phyloP scores from a whole-genome alignment of 1,139 yeast species.

The Blastobotrys persicus region DNA sequence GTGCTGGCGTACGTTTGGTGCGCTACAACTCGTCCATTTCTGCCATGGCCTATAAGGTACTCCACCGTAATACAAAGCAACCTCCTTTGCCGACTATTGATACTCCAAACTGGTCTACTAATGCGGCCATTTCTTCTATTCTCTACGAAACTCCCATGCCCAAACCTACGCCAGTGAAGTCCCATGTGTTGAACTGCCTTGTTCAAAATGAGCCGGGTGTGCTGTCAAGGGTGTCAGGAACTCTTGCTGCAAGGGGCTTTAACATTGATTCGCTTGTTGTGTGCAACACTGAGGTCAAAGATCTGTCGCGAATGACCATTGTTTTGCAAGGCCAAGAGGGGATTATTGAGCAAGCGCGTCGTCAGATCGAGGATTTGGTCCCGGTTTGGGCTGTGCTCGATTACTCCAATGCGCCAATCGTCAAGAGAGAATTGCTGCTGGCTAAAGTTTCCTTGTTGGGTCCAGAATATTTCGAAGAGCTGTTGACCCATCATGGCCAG shows the following conservation, averaged over 20 bases:
- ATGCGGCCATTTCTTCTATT: slow-evolving; percentile 92
- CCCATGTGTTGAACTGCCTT: slow-evolving; percentile 91
- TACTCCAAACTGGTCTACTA: slow-evolving; percentile 93
- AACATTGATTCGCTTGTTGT: slow-evolving; percentile 96
- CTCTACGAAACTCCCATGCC: slow-evolving; percentile 89
- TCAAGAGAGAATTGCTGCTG: slow-evolving; percentile 82
- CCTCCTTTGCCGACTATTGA: slow-evolving; percentile 95
- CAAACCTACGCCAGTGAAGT: slow-evolving; percentile 44
- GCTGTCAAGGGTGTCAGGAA: slow-evolving; percentile 86
- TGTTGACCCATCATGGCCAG: slow-evolving; percentile 79
- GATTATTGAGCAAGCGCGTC: slow-evolving; percentile 96
- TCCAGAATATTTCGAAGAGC: slow-evolving; percentile 95
- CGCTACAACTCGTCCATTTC: slow-evolving; percentile 60
- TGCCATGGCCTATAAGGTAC: slow-evolving; percentile 89
- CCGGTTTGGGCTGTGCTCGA: slow-evolving; percentile 98
- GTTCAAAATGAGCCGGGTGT: slow-evolving; percentile 99
- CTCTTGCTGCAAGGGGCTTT: slow-evolving; percentile 96
- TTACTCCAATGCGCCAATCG: slow-evolving; percentile 85
- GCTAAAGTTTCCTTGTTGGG: slow-evolving; percentile 93
- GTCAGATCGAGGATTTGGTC: slow-evolving; percentile 95
- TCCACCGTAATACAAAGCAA: slow-evolving; percentile 75
- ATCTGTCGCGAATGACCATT: slow-evolving; percentile 94
- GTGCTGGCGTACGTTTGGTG: background rate
- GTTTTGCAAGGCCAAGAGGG: slow-evolving; percentile 94
- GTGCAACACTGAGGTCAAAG: slow-evolving; percentile 94